phyloP scores from a whole-genome alignment of 306 rosid species.

The Dryas octopetala region DNA sequence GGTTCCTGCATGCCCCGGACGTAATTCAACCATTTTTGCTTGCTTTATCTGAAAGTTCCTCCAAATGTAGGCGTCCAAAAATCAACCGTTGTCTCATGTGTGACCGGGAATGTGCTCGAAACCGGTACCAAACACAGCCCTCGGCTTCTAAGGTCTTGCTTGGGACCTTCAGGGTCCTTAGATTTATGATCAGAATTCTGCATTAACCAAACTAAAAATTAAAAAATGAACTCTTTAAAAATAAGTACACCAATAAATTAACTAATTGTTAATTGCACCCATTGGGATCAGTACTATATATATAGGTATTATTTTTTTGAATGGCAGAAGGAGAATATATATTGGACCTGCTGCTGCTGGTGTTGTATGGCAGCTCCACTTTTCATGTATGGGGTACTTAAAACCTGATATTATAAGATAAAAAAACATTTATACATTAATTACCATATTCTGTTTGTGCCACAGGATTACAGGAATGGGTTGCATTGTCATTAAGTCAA shows the following conservation, averaged over 20 bases:
- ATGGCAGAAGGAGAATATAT: constrained; percentile 7
- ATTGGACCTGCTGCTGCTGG: constrained; percentile 74
- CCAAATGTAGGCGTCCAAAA: constrained; percentile 97
- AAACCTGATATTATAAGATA: constrained; percentile 44
- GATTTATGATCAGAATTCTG: constrained; percentile 62
- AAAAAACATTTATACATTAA: background rate
- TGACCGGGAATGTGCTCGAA: constrained; percentile 86
- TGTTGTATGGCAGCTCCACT: constrained; percentile 78
- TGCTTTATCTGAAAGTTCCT: constrained; percentile 68
- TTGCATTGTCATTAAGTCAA: constrained; percentile 9
- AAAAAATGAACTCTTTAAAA: background rate
- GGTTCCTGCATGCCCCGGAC: background rate
- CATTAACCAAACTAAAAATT: constrained; percentile 11
- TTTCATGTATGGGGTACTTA: constrained; percentile 93
- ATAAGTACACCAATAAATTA: background rate
- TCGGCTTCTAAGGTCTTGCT: constrained; percentile 88
- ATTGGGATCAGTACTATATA: background rate
- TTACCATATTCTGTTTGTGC: background rate
- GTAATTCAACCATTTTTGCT: constrained; percentile 5
- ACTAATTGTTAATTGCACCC: background rate
- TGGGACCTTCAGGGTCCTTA: constrained; percentile 65
- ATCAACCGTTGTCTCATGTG: constrained; percentile 87
- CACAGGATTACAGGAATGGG: background rate
- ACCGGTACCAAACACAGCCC: constrained; percentile 95
- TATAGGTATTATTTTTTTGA: background rate